Percentiles rank a stretch among this genome's conserved stretches.
These are phyloP conservation scores for Fusarium chlamydosporum DNA, from an alignment of 2,329 filamentous ascomycete species.

Conservation along the genomic window DNA sequence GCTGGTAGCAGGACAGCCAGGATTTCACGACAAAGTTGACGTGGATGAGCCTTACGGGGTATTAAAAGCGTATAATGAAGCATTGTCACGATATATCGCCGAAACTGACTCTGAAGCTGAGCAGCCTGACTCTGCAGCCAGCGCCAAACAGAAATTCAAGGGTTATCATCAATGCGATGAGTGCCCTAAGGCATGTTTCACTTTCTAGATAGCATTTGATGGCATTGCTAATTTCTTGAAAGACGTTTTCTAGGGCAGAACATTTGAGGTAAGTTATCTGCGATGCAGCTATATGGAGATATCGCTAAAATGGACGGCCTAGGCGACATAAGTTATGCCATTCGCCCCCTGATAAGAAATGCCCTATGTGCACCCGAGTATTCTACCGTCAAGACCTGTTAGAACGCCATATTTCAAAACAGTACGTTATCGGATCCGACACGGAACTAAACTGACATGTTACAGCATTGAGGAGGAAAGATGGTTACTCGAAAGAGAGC, in stretches of 20 bases:
- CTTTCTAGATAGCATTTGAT: neutral
- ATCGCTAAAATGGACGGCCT: neutral
- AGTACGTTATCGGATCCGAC: neutral
- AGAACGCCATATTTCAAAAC: neutral
- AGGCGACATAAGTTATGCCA: neutral
- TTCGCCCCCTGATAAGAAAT: neutral
- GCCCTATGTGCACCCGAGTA: neutral
- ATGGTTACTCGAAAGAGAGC: neutral
- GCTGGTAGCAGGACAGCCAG: too few relatives aligned
- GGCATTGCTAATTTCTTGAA: neutral
- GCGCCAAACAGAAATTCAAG: neutral
- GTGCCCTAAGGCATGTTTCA: neutral
- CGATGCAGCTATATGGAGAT: neutral
- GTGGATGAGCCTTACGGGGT: too few relatives aligned
- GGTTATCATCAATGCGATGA: neutral
- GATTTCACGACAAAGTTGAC: too few relatives aligned
- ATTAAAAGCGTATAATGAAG: too few relatives aligned
- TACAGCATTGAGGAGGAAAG: neutral
- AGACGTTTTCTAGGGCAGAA: neutral
- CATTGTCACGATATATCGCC: too few relatives aligned
- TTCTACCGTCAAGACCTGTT: neutral
- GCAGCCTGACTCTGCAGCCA: too few relatives aligned
- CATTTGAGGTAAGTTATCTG: neutral
- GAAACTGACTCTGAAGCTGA: too few relatives aligned
- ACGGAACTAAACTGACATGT: neutral